Evolutionary conservation across 2,329 filamentous ascomycete genomes (phyloP), one percentile per base, ranked within the genome.

Genomic region (Pseudogymnoascus sp.): DNA sequence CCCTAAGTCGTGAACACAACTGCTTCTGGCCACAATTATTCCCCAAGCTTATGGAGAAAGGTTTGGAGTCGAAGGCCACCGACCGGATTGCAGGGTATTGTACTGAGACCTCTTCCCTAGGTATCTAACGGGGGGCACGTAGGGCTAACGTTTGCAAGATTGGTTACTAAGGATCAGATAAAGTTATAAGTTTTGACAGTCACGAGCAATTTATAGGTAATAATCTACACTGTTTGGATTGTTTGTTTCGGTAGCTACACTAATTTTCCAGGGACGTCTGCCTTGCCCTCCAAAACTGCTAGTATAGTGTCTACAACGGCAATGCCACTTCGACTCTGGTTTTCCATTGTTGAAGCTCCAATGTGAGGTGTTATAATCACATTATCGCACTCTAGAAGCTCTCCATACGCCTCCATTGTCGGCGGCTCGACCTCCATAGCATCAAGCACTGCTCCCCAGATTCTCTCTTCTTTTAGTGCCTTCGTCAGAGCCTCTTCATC

Each of bases 371-470:
- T 68, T 21, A 64, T 65, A 10, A 69, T 64, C 9, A 73, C 61
- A 39, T 71, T 69, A 1, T 66, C 64, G 60, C 67, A 60, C 31
- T 65, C 61, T 63, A 70, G 64, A 25, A 71, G 42, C 13, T 66
- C 64, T 7, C 65, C 64, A 58, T 74, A 72, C n/a, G 42, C 64
- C 12, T 68, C 65, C 12, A 65, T 35, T 1, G 67, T 70, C 0
- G 71, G 71, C 12, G 73, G 73, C 62, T 74, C 72, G 31, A 65
- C 45, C 29, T 69, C 66, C 58, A 68, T 64, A 6, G 69, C 73
- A 45, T 72, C 74, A 36, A 74, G 61, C 3, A 67, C 72, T 6
- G 72, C 72, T 3, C 72, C 72, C 63, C 68, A 72, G 15, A 74
- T 67, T 45, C 65, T 58, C 9, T 66, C 64, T 27, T 66, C 60